Base-by-base conservation (phyloP, 257 asterid genomes). In the Nicotiana undulata region DNA sequence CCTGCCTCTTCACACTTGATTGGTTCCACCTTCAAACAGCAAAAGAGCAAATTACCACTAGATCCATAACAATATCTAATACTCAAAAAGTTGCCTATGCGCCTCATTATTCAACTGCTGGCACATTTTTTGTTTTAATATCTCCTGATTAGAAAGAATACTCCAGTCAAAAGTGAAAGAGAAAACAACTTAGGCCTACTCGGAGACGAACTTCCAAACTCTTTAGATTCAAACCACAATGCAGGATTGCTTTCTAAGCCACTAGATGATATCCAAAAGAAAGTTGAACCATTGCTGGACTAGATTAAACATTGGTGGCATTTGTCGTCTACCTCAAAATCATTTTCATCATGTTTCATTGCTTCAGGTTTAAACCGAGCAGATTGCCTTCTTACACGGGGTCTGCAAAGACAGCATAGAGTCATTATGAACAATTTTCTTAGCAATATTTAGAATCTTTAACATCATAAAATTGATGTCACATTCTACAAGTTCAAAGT, bases 331-430 rank as follows among this genome's bases (percentile, higher is more conserved):
- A 20, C 84, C 66, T 81, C 83, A 7, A 17, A 40, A 8, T 37
- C 34, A 63, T 84, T 82, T 64, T 85, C 88, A 31, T 64, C n/a
- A 13, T 11, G 18, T 13, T 51, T 51, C 56, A 51, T 4, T 51
- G 18, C 28, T 65, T 65, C 75, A 32, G 13, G 51, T 56, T 86
- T 90, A 78, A 87, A 84, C 85, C 92, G 85, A 63, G 90, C 84
- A 55, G 96, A 90, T 79, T 89, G 96, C 87, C 97, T 87, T 87
- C 93, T 87, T 74, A 29, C 77, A 67, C 22, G 18, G n/a, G 82
- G 84, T 85, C 97, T 93, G 85, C 58, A 65, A 52, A 77, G 55
- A 74, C 24, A 64, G 52, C 49, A 66, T 26, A 28, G 13, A 46
- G 76, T 20, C 24, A 63, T 59, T 29, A 63, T 46, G 31, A 34